A percentile compares a stretch with the other conserved stretches of the same genome.
Evolutionary conservation across 139 green algal genomes (phyloP).

Genomic region (Monoraphidium neglectum): DNA sequence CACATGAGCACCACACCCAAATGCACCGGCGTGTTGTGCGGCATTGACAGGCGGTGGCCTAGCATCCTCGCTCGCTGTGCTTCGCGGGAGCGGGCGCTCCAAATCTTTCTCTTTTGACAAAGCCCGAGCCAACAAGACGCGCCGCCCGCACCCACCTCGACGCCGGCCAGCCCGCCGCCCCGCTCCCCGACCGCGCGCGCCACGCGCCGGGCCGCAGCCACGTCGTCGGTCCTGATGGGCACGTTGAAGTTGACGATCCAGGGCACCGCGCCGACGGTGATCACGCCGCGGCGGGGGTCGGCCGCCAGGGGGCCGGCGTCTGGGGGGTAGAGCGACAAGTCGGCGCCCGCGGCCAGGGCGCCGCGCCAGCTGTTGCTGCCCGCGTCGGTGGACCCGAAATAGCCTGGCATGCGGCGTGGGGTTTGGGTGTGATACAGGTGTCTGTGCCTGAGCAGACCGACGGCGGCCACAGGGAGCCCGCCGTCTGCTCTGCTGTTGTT

Average conservation of each 20-base stretch:
- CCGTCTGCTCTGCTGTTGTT: too few species aligned
- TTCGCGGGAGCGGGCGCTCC: background rate
- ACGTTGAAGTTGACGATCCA: constrained; percentile 90
- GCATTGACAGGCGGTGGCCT: background rate
- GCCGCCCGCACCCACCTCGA: constrained; percentile 46
- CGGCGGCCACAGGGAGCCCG: background rate
- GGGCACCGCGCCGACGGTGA: constrained; percentile 59
- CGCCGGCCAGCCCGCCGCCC: constrained; percentile 62
- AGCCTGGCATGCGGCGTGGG: background rate
- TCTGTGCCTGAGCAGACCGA: background rate
- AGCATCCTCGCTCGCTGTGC: background rate
- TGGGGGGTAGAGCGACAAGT: constrained; percentile 1
- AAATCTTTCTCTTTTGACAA: background rate
- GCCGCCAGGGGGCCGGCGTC: constrained; percentile 7
- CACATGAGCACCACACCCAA: background rate
- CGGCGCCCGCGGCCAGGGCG: background rate
- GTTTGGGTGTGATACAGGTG: background rate
- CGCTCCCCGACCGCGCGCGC: constrained; percentile 61
- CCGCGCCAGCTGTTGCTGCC: constrained; percentile 3
- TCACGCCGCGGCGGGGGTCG: constrained; percentile 41
- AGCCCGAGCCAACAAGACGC: background rate
- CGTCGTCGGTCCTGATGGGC: constrained; percentile 39
- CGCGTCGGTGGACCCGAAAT: too few species aligned
- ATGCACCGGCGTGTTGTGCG: background rate
- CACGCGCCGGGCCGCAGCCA: constrained; percentile 43